Conservation (phyloP, 2,329 filamentous ascomycete species). For the Xylariaceae sp. region DNA sequence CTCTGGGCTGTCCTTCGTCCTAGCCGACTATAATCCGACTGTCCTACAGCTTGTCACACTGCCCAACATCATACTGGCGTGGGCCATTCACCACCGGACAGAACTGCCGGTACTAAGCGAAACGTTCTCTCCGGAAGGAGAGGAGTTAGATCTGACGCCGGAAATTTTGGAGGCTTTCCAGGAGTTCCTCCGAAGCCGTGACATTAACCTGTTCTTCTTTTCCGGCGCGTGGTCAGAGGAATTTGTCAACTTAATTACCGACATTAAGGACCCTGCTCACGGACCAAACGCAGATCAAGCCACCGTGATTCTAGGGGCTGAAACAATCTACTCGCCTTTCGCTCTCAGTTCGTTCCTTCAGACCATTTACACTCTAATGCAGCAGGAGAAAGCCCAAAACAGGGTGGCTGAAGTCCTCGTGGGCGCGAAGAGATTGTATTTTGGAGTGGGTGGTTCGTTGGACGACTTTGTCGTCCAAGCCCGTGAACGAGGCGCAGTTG, state of each 20-base stretch:
- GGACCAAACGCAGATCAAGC: slow-evolving; percentile 31
- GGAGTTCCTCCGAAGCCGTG: slow-evolving; percentile 42
- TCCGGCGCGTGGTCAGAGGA: slow-evolving; percentile 69
- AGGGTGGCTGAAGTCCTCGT: slow-evolving; percentile 58
- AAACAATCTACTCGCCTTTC: slow-evolving; percentile 78
- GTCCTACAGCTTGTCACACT: slow-evolving; percentile 74
- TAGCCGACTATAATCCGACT: slow-evolving; percentile 75
- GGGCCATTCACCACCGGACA: slow-evolving; percentile 47
- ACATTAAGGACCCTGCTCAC: slow-evolving; percentile 13
- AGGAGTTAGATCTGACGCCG: slow-evolving; percentile 62
- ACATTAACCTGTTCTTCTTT: slow-evolving; percentile 59
- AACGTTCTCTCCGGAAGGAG: slow-evolving; percentile 43
- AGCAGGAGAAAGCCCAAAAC: slow-evolving; percentile 34
- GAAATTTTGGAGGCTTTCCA: slow-evolving; percentile 56
- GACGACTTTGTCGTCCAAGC: slow-evolving; percentile 63
- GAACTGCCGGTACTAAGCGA: slow-evolving; percentile 38
- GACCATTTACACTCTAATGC: slow-evolving; percentile 50
- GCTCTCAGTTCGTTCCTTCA: slow-evolving; percentile 64
- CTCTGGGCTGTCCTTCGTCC: slow-evolving; percentile 50
- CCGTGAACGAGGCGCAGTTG: slow-evolving; percentile 41
- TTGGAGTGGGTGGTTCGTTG: slow-evolving; percentile 76
- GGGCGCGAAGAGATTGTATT: slow-evolving; percentile 75
- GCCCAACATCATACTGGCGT: slow-evolving; percentile 70
- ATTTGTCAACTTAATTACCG: slow-evolving; percentile 54
- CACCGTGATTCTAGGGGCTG: slow-evolving; percentile 63